phyloP scores from a whole-genome alignment of 768 basidiomycete genomes.

The Termitomyces sp. region DNA sequence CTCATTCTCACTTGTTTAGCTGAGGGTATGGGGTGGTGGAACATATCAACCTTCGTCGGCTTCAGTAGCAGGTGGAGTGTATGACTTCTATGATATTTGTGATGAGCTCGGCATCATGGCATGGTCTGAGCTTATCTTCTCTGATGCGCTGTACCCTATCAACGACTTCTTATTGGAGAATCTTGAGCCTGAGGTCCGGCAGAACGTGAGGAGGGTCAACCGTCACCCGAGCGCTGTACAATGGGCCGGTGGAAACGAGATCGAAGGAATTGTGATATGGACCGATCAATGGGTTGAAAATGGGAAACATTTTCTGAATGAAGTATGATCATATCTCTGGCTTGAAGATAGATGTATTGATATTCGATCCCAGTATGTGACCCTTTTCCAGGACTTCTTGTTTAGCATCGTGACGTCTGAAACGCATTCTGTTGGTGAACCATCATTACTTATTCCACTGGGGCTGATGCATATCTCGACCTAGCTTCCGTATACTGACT shows the following conservation, averaged over 20 bases:
- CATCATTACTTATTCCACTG: not conserved
- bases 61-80: slow-evolving; percentile 36
- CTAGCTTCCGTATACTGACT: slow-evolving; percentile 54
- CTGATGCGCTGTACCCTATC: slow-evolving; percentile 50
- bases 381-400: slow-evolving; percentile 48
- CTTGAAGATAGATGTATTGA: not conserved
- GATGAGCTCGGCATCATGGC: slow-evolving; percentile 57
- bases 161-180: slow-evolving; percentile 47
- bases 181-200: slow-evolving; percentile 48
- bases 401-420: slow-evolving; percentile 42
- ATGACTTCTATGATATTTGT: slow-evolving; percentile 52
- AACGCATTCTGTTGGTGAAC: slow-evolving; percentile 36
- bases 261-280: slow-evolving; percentile 44
- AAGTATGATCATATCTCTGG: slow-evolving; percentile 24
- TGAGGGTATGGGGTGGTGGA: slow-evolving; percentile 59
- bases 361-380: slow-evolving; percentile 24
- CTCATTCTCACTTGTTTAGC: slow-evolving; percentile 19
- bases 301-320: slow-evolving; percentile 43
- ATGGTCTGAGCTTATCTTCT: slow-evolving; percentile 61
- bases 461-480: not conserved
- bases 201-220: slow-evolving; percentile 52
- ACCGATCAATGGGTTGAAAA: slow-evolving; percentile 31
- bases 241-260: slow-evolving; percentile 61
- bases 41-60: slow-evolving; percentile 42
- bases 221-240: slow-evolving; percentile 52